phyloP scores from a whole-genome alignment of 2,329 filamentous ascomycete species.

The Apiospora hydei region DNA sequence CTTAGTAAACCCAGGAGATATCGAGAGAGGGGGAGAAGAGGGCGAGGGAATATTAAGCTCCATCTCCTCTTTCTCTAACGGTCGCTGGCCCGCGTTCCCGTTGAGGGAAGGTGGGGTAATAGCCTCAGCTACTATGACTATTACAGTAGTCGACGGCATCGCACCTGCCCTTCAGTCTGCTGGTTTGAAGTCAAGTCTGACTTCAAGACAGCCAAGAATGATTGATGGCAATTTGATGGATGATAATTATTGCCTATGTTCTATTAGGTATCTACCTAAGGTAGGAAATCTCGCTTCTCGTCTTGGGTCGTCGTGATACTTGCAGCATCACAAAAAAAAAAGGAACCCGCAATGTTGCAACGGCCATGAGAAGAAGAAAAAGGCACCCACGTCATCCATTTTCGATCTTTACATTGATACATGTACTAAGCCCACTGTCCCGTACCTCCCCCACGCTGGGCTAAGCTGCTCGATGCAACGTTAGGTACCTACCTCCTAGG shows the following conservation, averaged over 20 bases:
- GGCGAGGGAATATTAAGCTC: not conserved
- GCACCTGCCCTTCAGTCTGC: not conserved
- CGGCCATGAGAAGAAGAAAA: not conserved
- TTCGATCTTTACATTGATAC: not conserved
- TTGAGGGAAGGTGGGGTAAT: constrained; percentile 7
- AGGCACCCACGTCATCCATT: not conserved
- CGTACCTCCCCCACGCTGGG: not conserved
- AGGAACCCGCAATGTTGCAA: not conserved
- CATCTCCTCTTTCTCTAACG: constrained; percentile 18
- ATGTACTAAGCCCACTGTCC: not conserved
- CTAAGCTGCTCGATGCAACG: not conserved
- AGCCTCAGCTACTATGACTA: not conserved
- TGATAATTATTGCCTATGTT: too few species aligned
- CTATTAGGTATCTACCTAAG: too few species aligned
- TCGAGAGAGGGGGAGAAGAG: not conserved
- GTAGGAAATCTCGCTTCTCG: not conserved
- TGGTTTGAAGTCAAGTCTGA: not conserved
- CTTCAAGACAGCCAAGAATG: not conserved
- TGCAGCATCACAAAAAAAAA: not conserved
- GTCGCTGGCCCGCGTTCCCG: constrained; percentile 7
- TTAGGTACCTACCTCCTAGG: too few species aligned
- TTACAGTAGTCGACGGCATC: not conserved
- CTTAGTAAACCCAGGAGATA: too few species aligned
- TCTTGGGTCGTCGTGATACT: not conserved
- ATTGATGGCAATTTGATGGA: too few species aligned